Base-by-base conservation (phyloP, 2,329 filamentous ascomycete species). In the Aspergillus udagawae region DNA sequence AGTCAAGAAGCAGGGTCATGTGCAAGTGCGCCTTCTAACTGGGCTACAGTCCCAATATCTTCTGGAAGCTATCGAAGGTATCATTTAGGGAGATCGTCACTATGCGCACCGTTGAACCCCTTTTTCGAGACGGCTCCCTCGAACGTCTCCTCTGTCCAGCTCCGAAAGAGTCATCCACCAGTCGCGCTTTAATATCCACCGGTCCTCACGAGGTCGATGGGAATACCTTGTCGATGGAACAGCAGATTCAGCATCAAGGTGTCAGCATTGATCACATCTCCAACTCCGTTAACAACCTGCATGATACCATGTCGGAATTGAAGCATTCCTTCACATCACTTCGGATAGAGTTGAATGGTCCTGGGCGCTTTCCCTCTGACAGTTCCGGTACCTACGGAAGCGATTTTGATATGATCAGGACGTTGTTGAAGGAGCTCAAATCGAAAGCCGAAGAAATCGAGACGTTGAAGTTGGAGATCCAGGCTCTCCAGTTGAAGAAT, bases 61-160 rank as follows among this genome's bases (percentile, higher is more conserved):
- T 75, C 21, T 75, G 73, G 73, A 75, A 74, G 56, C 61, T 75
- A 52, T 67, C 70, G 5, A 74, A 74, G 51, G 67, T 75, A 2
- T 68, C 73, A 0, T 75, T 74, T 52, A 64, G 73, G 51, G 73
- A 75, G 42, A 73, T 75, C 7, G 70, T 75, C 21, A 73, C 72
- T 2, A 75, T 75, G 73, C 67, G 67, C 54, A 73, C 73, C 3
- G 69, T 72, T 0, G 66, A 74, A 23, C 72, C 73, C 6, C 49
- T 68, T 3, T 74, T 70, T 53, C 70, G 68, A 48, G 70, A 73
- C 8, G 70, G 65, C n/a, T 57, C 67, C 3, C 62, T 74, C 51
- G 68, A 73, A 53, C 64, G 64, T 57, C 55, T 73, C 2, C 55
- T 74, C 27, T 54, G 55, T 23, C 60, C 67, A 4, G 48, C 63